Percentiles rank a stretch among this genome's conserved stretches.
Conservation (phyloP, 495 filamentous ascomycete species). For the Penicillium argentinense region DNA sequence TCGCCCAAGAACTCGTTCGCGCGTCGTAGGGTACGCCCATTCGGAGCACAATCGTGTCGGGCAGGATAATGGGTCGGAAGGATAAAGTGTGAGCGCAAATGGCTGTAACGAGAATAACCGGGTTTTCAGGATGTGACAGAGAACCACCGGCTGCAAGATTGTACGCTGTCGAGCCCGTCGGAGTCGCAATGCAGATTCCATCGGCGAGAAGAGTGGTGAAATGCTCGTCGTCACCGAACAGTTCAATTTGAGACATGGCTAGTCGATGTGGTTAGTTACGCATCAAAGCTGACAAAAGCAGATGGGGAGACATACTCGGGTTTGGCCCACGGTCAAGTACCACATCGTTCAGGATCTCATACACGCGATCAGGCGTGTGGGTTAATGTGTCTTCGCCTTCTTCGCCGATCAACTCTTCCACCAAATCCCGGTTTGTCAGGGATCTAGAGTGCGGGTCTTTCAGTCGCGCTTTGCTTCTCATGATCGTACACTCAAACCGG, state of each 20-base stretch:
- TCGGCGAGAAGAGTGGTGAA: slow-evolving; percentile 86
- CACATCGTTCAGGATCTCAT: slow-evolving; percentile 89
- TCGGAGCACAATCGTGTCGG: slow-evolving; percentile 89
- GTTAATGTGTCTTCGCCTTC: slow-evolving; percentile 77
- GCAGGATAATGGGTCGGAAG: slow-evolving; percentile 92
- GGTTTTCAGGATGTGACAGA: slow-evolving; percentile 94
- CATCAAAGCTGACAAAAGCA: not conserved
- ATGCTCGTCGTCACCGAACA: slow-evolving; percentile 95
- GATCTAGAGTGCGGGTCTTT: slow-evolving; percentile 22
- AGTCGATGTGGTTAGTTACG: slow-evolving; percentile 11
- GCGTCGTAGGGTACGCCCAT: slow-evolving; percentile 92
- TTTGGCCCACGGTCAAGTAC: slow-evolving; percentile 92
- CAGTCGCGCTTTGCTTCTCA: slow-evolving; percentile 64
- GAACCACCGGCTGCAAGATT: slow-evolving; percentile 95
- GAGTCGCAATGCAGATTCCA: slow-evolving; percentile 86
- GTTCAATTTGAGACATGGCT: slow-evolving; percentile 84
- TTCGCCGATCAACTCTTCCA: slow-evolving; percentile 85
- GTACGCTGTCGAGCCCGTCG: slow-evolving; percentile 93
- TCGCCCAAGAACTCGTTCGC: slow-evolving; percentile 87
- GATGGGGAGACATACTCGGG: slow-evolving; percentile 58
- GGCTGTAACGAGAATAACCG: slow-evolving; percentile 90
- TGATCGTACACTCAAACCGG: slow-evolving; percentile 92
- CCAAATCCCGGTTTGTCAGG: slow-evolving; percentile 60
- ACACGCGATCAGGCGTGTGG: slow-evolving; percentile 75
- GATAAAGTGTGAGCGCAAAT: slow-evolving; percentile 96